Conservation (phyloP, 2,329 filamentous ascomycete genomes). For the Microdochium nivale region DNA sequence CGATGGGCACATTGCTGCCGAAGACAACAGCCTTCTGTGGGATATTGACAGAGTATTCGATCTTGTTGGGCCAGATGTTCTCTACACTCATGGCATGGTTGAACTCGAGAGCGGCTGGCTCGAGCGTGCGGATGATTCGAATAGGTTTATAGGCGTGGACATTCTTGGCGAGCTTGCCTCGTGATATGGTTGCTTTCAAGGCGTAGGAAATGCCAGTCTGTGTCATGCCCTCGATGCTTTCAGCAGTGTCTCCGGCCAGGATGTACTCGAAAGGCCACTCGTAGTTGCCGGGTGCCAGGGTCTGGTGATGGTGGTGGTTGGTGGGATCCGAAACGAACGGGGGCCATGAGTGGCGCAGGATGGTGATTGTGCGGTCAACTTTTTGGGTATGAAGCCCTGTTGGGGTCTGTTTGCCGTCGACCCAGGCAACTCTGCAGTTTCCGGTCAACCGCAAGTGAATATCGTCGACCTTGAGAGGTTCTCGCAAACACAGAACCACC, state of each 20-base stretch:
- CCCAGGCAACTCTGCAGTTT: conserved; percentile 60
- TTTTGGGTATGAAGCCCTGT: conserved; percentile 50
- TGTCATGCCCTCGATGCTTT: conserved; percentile 83
- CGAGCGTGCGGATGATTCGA: conserved; percentile 69
- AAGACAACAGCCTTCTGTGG: conserved; percentile 93
- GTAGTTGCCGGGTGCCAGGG: conserved; percentile 66
- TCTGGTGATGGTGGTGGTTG: conserved; percentile 48
- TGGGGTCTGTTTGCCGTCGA: conserved; percentile 32
- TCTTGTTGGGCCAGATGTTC: conserved; percentile 96
- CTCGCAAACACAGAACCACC: conserved; percentile 63
- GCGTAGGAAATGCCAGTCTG: conserved; percentile 86
- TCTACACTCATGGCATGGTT: conserved; percentile 90
- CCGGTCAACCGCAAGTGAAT: conserved; percentile 65
- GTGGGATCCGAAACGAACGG: conserved; percentile 51
- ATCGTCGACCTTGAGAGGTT: conserved; percentile 63
- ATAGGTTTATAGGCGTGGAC: conserved; percentile 71
- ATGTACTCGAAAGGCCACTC: conserved; percentile 74
- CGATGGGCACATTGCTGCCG: conserved; percentile 74
- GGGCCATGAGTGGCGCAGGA: conserved; percentile 62
- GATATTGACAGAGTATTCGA: conserved; percentile 89
- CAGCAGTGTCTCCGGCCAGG: conserved; percentile 63
- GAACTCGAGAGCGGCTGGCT: conserved; percentile 67
- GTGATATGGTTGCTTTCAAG: conserved; percentile 79
- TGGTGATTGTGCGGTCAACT: conserved; percentile 47
- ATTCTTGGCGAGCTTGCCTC: conserved; percentile 84